Conservation (phyloP, 768 basidiomycete genomes). For the Phlebiopsis gigantea region DNA sequence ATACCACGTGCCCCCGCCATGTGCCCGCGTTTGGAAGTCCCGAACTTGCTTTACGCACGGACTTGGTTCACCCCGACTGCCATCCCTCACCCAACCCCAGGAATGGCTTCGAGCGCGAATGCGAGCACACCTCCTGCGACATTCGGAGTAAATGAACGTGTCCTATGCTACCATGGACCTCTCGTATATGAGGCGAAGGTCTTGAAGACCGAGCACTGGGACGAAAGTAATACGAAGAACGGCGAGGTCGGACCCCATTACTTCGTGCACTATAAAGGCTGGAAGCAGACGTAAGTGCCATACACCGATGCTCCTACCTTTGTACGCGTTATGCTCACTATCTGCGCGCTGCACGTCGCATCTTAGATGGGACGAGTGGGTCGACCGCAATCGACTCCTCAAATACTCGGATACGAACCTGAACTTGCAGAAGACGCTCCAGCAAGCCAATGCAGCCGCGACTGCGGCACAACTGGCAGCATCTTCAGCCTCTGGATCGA, state of each 20-base stretch:
- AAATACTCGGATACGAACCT: conserved; percentile 83
- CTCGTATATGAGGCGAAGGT: conserved; percentile 95
- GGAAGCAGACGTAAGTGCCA: conserved; percentile 86
- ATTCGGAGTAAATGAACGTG: conserved; percentile 55
- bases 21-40: background rate
- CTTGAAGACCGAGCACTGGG: conserved; percentile 59
- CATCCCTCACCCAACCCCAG: background rate
- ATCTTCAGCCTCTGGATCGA: conserved; percentile 14
- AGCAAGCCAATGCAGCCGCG: conserved; percentile 37
- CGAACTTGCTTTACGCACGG: too few relatives aligned
- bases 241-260: conserved; percentile 74
- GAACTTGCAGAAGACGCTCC: conserved; percentile 67
- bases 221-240: conserved; percentile 55
- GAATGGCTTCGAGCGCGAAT: background rate
- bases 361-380: conserved; percentile 99
- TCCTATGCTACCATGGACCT: conserved; percentile 93
- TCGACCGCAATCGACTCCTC: conserved; percentile 71
- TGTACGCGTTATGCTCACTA: background rate
- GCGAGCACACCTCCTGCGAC: conserved; percentile 7
- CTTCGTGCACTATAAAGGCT: conserved; percentile 98
- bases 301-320: background rate
- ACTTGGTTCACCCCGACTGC: background rate
- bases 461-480: conserved; percentile 29
- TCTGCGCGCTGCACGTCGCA: background rate
- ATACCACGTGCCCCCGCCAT: background rate